These are phyloP conservation scores for Candida pini DNA, from an alignment of 805 yeast species.

Conservation along the genomic window DNA sequence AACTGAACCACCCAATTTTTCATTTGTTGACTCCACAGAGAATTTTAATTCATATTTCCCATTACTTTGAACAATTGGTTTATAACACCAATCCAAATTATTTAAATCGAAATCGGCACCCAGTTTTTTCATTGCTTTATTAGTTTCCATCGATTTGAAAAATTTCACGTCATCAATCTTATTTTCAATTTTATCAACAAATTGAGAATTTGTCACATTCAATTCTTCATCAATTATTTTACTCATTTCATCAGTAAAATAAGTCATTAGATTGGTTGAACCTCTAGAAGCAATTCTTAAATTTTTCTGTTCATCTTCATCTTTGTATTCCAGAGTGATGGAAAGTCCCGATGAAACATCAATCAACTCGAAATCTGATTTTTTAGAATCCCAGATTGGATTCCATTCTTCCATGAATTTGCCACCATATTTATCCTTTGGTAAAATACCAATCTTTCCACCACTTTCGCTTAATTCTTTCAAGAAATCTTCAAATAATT, in stretches of 20 bases:
- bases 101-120: conserved; percentile 70
- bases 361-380: conserved; percentile 36
- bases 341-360: conserved; percentile 54
- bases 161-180: conserved; percentile 77
- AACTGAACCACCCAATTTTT: conserved; percentile 66
- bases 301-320: conserved; percentile 64
- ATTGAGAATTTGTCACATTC: conserved; percentile 62
- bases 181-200: conserved; percentile 72
- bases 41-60: conserved; percentile 79
- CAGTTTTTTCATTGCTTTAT: conserved; percentile 45
- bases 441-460: conserved; percentile 57
- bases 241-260: conserved; percentile 84
- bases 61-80: conserved; percentile 88
- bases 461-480: conserved; percentile 35
- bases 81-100: conserved; percentile 86
- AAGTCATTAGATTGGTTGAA: conserved; percentile 72
- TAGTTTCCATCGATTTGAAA: conserved; percentile 43
- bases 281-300: conserved; percentile 70
- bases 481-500: conserved; percentile 55
- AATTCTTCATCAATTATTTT: conserved; percentile 80
- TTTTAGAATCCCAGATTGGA: conserved; percentile 31
- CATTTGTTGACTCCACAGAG: conserved; percentile 69
- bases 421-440: conserved; percentile 76
- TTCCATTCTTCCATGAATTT: conserved; percentile 82
- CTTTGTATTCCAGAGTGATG: conserved; percentile 65